Percentiles rank a stretch among this genome's conserved stretches.
Evolutionary conservation across 345 rosid species (phyloP).

Genomic region (Eutrema yunnanense): DNA sequence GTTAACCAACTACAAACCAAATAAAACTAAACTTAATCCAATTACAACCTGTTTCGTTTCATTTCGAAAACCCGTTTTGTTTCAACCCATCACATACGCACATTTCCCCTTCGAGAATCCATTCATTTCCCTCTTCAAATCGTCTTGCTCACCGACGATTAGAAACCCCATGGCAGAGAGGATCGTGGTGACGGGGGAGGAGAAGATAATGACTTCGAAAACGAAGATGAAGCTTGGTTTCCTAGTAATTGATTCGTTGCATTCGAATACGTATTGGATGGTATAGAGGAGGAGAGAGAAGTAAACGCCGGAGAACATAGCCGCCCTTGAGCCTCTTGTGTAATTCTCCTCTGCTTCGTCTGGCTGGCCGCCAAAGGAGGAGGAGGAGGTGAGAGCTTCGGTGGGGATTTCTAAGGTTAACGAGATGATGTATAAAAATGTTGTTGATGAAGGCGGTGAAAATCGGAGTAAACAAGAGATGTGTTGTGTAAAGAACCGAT

Average conservation of each 20-base stretch:
- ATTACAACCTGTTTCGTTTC: no score
- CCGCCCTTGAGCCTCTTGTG: slow-evolving; percentile 16
- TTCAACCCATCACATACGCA: slow-evolving; percentile 11
- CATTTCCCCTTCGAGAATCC: slow-evolving; percentile 18
- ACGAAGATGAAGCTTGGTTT: slow-evolving; percentile 24
- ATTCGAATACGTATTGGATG: slow-evolving; percentile 27
- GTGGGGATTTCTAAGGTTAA: slow-evolving; percentile 24
- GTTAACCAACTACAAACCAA: no score
- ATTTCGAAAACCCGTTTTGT: no score
- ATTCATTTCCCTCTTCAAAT: slow-evolving; percentile 26
- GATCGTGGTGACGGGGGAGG: slow-evolving; percentile 5
- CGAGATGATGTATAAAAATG: neutral
- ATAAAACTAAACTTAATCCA: no score
- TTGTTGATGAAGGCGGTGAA: no score
- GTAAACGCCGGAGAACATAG: slow-evolving; percentile 8
- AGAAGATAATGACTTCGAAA: slow-evolving; percentile 20
- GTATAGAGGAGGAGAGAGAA: slow-evolving; percentile 28
- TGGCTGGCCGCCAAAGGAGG: slow-evolving; percentile 31
- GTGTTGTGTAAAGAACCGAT: no score
- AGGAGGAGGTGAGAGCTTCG: slow-evolving; percentile 32
- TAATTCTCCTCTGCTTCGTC: slow-evolving; percentile 20
- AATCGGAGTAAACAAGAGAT: no score
- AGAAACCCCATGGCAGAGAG: slow-evolving; percentile 21
- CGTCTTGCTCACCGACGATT: slow-evolving; percentile 21
- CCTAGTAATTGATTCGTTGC: neutral